Evolutionary conservation across 1,139 yeast genomes (phyloP), one percentile per base, ranked within the genome.

Genomic region (Geotrichum klebahnii): DNA sequence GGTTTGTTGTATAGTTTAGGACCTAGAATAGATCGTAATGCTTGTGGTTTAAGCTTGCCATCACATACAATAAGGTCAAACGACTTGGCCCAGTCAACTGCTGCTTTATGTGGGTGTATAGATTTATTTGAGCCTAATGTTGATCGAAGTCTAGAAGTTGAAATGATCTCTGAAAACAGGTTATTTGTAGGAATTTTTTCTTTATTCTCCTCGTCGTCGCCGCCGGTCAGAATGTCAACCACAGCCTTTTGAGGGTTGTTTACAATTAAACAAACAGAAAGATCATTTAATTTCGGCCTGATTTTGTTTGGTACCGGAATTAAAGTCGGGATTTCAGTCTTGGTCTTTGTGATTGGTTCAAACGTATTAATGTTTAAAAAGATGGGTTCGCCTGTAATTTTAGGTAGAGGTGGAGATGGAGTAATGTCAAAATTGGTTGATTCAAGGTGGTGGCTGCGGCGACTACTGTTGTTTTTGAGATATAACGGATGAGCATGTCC

Each of bases 51-150:
- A 3, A 62, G 54, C 38, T 54, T 55, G 14, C 55, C 59, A 39
- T 62, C 65, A 8, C 53, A 57, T 2, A 62, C 50, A 16, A 62
- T 53, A 37, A 62, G 49, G 42, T 62, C 66, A 43, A 54, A 55
- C 6, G 50, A 26, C 20, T 57, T 54, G 24, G 52, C 48, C 33
- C 53, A 59, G 24, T 50, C 52, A 12, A 49, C 40, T 10, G 52
- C 41, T 3, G 48, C 51, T 37, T 53, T 54, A 29, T 52, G 52
- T 12, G 38, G 49, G n/a, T 49, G 44, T 6, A 23, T 19, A n/a
- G n/a, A n/a, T 14, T 42, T 39, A 16, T 37, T 49, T 24, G 57
- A 29, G 28, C 51, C 45, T 19, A 61, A 46, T 17, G 57, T 46
- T 4, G 62, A 33, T 37, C 60, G 55, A 37, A 62, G 55, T 48